Conservation (phyloP, 2,329 filamentous ascomycete species). For the Trichoderma polysporum region DNA sequence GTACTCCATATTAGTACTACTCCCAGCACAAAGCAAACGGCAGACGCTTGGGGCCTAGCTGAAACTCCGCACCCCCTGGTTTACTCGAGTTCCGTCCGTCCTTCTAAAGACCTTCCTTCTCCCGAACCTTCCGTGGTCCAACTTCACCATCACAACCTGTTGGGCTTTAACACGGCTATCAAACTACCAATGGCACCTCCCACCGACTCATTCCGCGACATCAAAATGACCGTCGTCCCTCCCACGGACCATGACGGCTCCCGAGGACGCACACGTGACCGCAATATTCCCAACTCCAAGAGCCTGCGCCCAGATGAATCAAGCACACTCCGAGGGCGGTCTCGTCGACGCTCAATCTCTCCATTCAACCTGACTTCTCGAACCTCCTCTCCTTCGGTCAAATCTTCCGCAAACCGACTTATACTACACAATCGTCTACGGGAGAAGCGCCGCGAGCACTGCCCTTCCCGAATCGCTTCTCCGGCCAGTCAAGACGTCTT, state of each 20-base stretch:
- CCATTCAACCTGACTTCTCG: conserved; percentile 36
- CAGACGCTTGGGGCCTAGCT: conserved; percentile 6
- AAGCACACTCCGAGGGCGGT: conserved; percentile 44
- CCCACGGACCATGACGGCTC: conserved; percentile 32
- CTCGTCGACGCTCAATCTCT: conserved; percentile 41
- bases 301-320: conserved; percentile 40
- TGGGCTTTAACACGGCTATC: not conserved
- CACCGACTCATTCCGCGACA: conserved; percentile 28
- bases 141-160: not conserved
- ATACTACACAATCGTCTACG: conserved; percentile 43
- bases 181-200: conserved; percentile 4
- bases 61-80: conserved; percentile 3
- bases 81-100: not conserved
- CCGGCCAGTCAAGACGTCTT: conserved; percentile 35
- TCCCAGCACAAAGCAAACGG: not conserved
- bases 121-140: not conserved
- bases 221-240: conserved; percentile 26
- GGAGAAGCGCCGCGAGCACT: conserved; percentile 45
- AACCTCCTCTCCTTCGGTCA: conserved; percentile 35
- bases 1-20: not conserved
- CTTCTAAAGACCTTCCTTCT: conserved; percentile 2
- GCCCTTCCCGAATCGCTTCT: conserved; percentile 41
- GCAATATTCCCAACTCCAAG: conserved; percentile 38
- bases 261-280: conserved; percentile 42
- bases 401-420: conserved; percentile 43